phyloP scores from a whole-genome alignment of 176 grass and related monocot genomes.

The Cymbopogon citratus region DNA sequence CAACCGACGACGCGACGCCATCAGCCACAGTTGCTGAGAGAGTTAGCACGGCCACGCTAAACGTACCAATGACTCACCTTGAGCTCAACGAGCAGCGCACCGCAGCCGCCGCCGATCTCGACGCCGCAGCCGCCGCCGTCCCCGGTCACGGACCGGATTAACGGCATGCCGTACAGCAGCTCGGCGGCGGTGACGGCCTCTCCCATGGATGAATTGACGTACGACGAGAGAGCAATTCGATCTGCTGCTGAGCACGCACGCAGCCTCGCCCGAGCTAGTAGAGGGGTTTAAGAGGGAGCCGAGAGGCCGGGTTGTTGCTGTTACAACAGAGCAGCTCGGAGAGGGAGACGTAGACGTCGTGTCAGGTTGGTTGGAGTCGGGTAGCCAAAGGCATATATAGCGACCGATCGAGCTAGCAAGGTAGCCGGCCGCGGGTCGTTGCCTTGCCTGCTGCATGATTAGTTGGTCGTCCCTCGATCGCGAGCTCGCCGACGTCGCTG shows the following conservation, averaged over 20 bases:
- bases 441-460: constrained; percentile 7
- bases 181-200: constrained; percentile 31
- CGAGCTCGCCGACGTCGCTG: constrained; percentile 5
- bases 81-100: no score
- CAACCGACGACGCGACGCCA: no score
- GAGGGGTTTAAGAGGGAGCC: background rate
- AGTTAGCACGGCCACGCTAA: no score
- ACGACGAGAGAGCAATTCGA: background rate
- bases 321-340: background rate
- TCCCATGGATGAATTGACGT: constrained; percentile 34
- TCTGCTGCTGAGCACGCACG: no score
- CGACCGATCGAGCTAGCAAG: background rate
- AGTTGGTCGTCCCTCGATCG: background rate
- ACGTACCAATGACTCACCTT: no score
- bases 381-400: constrained; percentile 14
- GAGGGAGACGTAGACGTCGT: background rate
- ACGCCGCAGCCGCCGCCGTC: background rate
- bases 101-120: background rate
- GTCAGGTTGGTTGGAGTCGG: constrained; percentile 15
- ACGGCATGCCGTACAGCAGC: constrained; percentile 23
- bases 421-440: constrained; percentile 5
- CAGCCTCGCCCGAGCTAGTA: background rate
- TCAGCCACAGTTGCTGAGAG: no score
- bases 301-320: background rate
- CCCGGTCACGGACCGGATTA: background rate